Conservation (phyloP, 2,329 filamentous ascomycete species). For the Karstenula rhodostoma region DNA sequence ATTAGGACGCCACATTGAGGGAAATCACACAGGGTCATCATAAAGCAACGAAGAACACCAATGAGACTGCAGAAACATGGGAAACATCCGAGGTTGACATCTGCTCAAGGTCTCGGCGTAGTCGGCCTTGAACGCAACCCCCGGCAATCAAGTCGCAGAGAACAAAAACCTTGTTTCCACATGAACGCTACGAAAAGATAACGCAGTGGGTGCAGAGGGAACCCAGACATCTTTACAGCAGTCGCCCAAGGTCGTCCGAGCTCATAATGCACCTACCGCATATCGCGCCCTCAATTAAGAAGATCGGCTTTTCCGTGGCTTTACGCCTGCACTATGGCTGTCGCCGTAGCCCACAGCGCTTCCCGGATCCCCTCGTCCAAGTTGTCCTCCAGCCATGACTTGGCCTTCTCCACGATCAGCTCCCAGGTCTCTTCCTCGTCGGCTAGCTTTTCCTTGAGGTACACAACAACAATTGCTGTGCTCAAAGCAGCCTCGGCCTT, state of each 20-base stretch:
- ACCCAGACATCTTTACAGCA: too few species aligned
- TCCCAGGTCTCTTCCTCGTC: constrained; percentile 66
- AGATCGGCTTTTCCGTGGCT: not conserved
- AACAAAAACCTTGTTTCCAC: not conserved
- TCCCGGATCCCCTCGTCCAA: constrained; percentile 15
- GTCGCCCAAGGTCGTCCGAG: too few species aligned
- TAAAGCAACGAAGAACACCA: not conserved
- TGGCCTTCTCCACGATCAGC: constrained; percentile 67
- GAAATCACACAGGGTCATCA: not conserved
- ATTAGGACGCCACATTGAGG: not conserved
- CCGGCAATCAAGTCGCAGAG: not conserved
- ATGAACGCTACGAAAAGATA: too few species aligned
- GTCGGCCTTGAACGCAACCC: not conserved
- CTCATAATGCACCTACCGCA: too few species aligned
- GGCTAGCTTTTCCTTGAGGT: constrained; percentile 56
- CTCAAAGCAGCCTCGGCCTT: constrained; percentile 25
- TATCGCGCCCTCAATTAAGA: too few species aligned
- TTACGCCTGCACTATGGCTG: not conserved
- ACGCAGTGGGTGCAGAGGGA: too few species aligned
- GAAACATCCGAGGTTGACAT: constrained; percentile 10
- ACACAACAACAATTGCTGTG: constrained; percentile 56
- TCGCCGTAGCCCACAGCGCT: constrained; percentile 16
- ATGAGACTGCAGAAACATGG: not conserved
- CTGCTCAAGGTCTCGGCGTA: not conserved
- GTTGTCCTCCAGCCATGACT: constrained; percentile 55